Evolutionary conservation across 2,329 filamentous ascomycete genomes (phyloP).

Genomic region (Claviceps spartinae): DNA sequence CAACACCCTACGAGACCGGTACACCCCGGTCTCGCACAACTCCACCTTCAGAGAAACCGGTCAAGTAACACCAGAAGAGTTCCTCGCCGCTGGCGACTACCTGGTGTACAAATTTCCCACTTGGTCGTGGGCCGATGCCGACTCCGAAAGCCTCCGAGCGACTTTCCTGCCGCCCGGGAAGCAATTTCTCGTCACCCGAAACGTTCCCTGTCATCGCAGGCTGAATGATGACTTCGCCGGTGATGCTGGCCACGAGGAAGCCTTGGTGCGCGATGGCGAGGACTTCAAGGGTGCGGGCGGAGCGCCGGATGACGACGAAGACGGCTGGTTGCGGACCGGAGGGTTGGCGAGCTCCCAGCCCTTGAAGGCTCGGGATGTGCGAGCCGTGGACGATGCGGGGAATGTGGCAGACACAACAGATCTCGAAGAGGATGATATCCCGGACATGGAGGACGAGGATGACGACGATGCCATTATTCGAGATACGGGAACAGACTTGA

Average conservation of each 20-base stretch:
- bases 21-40: conserved; percentile 76
- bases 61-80: conserved; percentile 95
- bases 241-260: conserved; percentile 73
- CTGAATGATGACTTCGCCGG: conserved; percentile 90
- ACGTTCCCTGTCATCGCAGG: conserved; percentile 83
- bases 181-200: conserved; percentile 89
- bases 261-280: conserved; percentile 69
- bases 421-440: conserved; percentile 69
- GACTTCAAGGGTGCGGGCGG: conserved; percentile 35
- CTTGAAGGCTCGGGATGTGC: conserved; percentile 64
- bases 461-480: conserved; percentile 94
- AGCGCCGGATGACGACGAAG: conserved; percentile 48
- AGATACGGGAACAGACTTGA: conserved; percentile 42
- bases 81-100: conserved; percentile 89
- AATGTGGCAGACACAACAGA: conserved; percentile 65
- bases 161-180: conserved; percentile 75
- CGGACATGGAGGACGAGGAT: conserved; percentile 97
- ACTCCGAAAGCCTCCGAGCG: conserved; percentile 64
- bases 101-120: conserved; percentile 98
- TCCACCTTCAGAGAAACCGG: conserved; percentile 90
- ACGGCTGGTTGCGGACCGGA: conserved; percentile 85
- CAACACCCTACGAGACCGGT: conserved; percentile 81
- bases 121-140: conserved; percentile 91
- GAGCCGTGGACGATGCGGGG: conserved; percentile 79
- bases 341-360: conserved; percentile 64